Evolutionary conservation across 1,284 basidiomycete genomes (phyloP), one percentile per base, ranked within the genome.

Genomic region (Boletus semigastroideus): DNA sequence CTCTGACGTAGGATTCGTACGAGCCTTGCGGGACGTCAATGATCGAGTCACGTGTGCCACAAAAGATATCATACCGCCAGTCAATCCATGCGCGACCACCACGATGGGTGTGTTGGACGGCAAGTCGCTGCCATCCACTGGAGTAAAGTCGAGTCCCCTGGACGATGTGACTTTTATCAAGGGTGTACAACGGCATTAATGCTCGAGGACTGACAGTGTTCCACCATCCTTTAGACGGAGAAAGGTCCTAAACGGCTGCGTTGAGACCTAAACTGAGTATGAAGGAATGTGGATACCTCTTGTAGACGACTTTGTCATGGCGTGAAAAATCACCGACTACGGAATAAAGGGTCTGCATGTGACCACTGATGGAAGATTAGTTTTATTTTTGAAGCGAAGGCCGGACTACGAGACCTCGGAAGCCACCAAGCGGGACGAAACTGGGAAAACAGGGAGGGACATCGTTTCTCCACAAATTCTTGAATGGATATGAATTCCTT

Each of bases 1-100:
- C 85, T 54, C 92, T 78, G 39, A 97, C 90, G 64, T 96, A 96
- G 19, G 87, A 80, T 76, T 96, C 94, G 67, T 94, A 83, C 13
- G 90, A 92, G 25, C 92, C 88, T 91, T 56, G 51, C 31, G 37
- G 37, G 34, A n/a, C 31, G 28, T 65, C 40, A 63, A 25, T 25
- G 33, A 56, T 31, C 25, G 16, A 36, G 27, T 33, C 39, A 27
- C 33, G 17, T 31, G 30, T 44, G 44, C 20, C 17, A 47, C 30
- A 46, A 41, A 48, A 13, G 41, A 41, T 28, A 47, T 19, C n/a
- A 38, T 60, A 84, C 88, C 93, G 66, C 94, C 94, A 8, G 92
- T 92, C 42, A 96, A 74, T 17, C 93, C 94, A 63, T 97, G 94
- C 56, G 87, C 75, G 11, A 94, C 86, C 12, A 94, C 83, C 46